Conservation (phyloP, 2,329 filamentous ascomycete genomes). For the Dendrostoma leiphaemia region DNA sequence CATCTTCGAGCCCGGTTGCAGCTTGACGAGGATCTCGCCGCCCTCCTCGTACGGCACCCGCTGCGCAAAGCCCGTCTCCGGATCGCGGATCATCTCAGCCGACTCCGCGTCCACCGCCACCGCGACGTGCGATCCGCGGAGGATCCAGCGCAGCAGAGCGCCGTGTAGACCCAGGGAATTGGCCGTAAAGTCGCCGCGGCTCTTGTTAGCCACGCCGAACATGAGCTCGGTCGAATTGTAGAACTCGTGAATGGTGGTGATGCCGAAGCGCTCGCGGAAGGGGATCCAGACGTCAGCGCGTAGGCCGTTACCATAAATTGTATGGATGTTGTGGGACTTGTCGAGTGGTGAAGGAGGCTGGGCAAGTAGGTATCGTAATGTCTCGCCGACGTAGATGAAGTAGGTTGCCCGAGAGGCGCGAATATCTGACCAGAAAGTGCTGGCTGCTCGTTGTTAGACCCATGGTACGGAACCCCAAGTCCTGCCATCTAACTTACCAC, state of each 20-base stretch:
- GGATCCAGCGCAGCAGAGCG: slow-evolving; percentile 50
- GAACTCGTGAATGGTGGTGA: slow-evolving; percentile 66
- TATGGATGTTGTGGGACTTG: slow-evolving; percentile 54
- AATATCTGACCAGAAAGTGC: slow-evolving; percentile 70
- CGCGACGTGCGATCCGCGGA: slow-evolving; percentile 58
- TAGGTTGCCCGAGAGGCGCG: slow-evolving; percentile 65
- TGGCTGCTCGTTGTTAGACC: too few species aligned
- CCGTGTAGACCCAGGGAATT: slow-evolving; percentile 72
- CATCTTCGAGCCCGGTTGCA: slow-evolving; percentile 34
- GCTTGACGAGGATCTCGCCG: slow-evolving; percentile 71
- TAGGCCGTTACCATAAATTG: slow-evolving; percentile 66
- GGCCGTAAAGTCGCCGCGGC: slow-evolving; percentile 59
- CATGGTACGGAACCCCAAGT: too few species aligned
- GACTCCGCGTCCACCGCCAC: slow-evolving; percentile 68
- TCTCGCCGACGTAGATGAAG: slow-evolving; percentile 78
- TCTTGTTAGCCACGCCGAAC: slow-evolving; percentile 59
- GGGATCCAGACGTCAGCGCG: slow-evolving; percentile 67
- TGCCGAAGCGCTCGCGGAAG: slow-evolving; percentile 63
- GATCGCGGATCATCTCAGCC: slow-evolving; percentile 64
- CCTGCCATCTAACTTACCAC: too few species aligned
- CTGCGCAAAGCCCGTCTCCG: slow-evolving; percentile 64
- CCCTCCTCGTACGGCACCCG: slow-evolving; percentile 64
- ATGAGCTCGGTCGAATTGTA: slow-evolving; percentile 77
- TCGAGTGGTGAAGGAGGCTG: slow-evolving; percentile 63
- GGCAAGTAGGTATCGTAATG: slow-evolving; percentile 69